Conservation (phyloP, 2,329 filamentous ascomycete genomes). For the Cordyceps militaris region DNA sequence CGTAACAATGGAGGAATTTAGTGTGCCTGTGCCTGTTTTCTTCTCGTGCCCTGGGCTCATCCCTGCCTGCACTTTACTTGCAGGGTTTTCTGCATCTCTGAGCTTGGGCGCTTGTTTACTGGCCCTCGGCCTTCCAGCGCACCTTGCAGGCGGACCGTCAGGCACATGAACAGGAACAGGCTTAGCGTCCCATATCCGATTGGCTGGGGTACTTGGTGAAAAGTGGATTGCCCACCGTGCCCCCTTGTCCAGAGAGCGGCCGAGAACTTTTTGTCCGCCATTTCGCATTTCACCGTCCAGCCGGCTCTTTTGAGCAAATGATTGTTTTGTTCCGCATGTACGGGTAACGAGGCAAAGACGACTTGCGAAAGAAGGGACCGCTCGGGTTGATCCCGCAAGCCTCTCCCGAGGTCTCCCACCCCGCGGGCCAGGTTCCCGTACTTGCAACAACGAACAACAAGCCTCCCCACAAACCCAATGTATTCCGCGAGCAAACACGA, state of each 20-base stretch:
- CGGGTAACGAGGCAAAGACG: no score
- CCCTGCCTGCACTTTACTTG: neutral
- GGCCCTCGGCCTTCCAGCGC: neutral
- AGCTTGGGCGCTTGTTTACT: neutral
- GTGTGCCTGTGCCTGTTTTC: neutral
- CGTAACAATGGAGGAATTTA: neutral
- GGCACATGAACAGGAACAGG: conserved; percentile 6
- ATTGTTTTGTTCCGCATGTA: no score
- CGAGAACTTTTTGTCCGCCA: no score
- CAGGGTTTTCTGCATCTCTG: neutral
- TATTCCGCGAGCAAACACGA: neutral
- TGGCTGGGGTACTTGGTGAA: neutral
- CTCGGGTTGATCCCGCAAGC: neutral
- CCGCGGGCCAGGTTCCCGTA: neutral
- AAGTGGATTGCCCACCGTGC: neutral
- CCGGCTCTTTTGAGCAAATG: neutral
- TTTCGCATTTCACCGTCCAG: no score
- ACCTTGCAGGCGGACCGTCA: neutral
- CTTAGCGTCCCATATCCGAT: neutral
- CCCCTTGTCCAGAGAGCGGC: neutral
- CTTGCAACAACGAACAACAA: neutral
- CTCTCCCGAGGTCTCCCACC: neutral
- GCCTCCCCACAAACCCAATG: neutral
- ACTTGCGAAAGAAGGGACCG: no score
- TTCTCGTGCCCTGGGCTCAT: neutral